Conservation (phyloP, 345 rosid genomes). For the Moricandia arvensis region DNA sequence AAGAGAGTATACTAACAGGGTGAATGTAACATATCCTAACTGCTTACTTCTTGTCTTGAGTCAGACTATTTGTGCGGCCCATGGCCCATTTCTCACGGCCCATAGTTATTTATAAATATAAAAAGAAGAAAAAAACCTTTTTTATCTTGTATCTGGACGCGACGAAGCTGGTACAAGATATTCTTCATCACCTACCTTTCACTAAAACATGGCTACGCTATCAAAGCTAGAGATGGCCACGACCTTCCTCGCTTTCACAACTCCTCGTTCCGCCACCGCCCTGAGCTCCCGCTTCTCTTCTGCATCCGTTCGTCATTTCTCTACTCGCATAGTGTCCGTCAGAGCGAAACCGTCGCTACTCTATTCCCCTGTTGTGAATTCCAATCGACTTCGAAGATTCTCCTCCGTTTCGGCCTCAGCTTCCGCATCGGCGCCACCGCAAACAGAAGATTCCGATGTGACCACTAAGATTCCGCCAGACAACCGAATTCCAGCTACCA, state of each 20-base stretch:
- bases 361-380: slow-evolving; percentile 25
- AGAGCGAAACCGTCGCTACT: slow-evolving; percentile 31
- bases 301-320: slow-evolving; percentile 41
- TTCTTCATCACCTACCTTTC: not conserved
- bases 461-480: slow-evolving; percentile 74
- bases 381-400: slow-evolving; percentile 42
- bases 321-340: slow-evolving; percentile 34
- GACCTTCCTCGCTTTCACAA: slow-evolving; percentile 50
- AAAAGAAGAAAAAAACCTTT: not conserved
- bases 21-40: slow-evolving; percentile 14
- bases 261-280: slow-evolving; percentile 39
- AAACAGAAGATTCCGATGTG: slow-evolving; percentile 60
- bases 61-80: not conserved
- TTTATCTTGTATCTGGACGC: slow-evolving; percentile 2
- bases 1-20: slow-evolving; percentile 24
- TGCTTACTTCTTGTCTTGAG: not conserved
- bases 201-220: slow-evolving; percentile 51
- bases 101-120: not conserved
- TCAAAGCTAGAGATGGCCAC: slow-evolving; percentile 62
- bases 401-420: slow-evolving; percentile 57
- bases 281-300: slow-evolving; percentile 39
- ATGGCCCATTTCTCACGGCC: not conserved
- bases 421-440: slow-evolving; percentile 54
- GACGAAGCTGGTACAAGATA: too few relatives aligned
- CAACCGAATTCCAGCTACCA: slow-evolving; percentile 88